phyloP scores from a whole-genome alignment of 352 stramenopile species.

The Phytophthora idaei region DNA sequence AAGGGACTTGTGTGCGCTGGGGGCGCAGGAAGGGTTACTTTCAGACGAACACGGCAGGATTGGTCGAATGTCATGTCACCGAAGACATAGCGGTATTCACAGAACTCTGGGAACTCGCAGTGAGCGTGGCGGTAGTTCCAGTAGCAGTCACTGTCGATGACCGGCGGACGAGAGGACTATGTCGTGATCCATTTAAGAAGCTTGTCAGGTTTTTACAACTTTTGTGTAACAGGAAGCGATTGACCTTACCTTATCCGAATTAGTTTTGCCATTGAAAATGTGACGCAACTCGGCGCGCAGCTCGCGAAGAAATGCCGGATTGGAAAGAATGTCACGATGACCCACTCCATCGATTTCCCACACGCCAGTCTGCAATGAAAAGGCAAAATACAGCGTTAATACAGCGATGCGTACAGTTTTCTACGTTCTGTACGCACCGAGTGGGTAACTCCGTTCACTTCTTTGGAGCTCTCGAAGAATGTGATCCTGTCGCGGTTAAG shows the following conservation, averaged over 20 bases:
- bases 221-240: not conserved
- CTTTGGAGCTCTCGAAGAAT: slow-evolving; percentile 68
- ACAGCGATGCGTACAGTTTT: not conserved
- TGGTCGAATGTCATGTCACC: slow-evolving; percentile 83
- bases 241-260: slow-evolving; percentile 58
- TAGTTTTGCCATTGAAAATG: slow-evolving; percentile 60
- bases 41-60: slow-evolving; percentile 65
- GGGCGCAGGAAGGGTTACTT: slow-evolving; percentile 39
- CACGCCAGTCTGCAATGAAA: slow-evolving; percentile 59
- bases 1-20: slow-evolving; percentile 19
- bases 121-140: slow-evolving; percentile 81
- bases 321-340: slow-evolving; percentile 78
- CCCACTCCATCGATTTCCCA: slow-evolving; percentile 81
- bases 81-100: slow-evolving; percentile 85
- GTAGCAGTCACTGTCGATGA: slow-evolving; percentile 82
- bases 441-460: slow-evolving; percentile 28
- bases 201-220: not conserved
- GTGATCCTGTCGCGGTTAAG: slow-evolving; percentile 63
- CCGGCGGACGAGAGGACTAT: slow-evolving; percentile 63
- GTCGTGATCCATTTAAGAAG: not conserved
- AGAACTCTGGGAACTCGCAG: slow-evolving; percentile 80
- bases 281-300: slow-evolving; percentile 72
- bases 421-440: slow-evolving; percentile 36
- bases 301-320: slow-evolving; percentile 74
- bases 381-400: slow-evolving; percentile 5